Evolutionary conservation across 768 basidiomycete species (phyloP), one percentile per base, ranked within the genome.

Genomic region (Cantharellus anzutake): DNA sequence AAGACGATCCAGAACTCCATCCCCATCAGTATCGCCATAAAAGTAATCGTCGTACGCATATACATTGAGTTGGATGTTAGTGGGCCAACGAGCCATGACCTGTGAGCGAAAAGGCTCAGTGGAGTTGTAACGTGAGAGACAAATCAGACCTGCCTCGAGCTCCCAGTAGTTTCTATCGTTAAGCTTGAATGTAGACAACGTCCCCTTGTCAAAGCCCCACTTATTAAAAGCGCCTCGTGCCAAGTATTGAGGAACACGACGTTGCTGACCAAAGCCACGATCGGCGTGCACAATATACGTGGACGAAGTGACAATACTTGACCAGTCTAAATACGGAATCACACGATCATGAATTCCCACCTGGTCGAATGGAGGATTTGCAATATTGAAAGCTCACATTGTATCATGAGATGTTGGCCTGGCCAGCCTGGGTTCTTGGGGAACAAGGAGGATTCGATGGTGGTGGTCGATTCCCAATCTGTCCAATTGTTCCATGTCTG

Each of bases 21-120:
- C 92, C 38, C 76, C 81, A 66, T 96, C 92, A 7, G 79, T 72
- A 66, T 96, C 92, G 61, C 92, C 92, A 65, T 93, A 94, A 73
- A 84, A 96, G 73, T 80, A 96, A 65, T 93, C 81, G 67, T 93
- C 90, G 69, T 81, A 92, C 60, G 81, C 84, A 75, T 82, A 94
- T 58, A 94, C 83, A 71, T 94, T 93, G 59, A 94, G 75, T 69
- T 96, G 88, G 39, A 94, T 73, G 65, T 81, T 90, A 1, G 86
- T 83, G 3, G 92, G 92, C 92, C 92, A 96, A 5, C 78, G 73
- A 40, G 86, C 79, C 83, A 90, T 91, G 67, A 94, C 82, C 69
- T 48, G 44, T 11, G 11, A 48, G 11, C 11, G 44, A 48, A 11
- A 48, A 29, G 1, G 11, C 11, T 48, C 44, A 48, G 11, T 29